Evolutionary conservation across 352 stramenopile species (phyloP), one percentile per base, ranked within the genome.

Genomic region (Hyaloperonospora arabidopsidis): DNA sequence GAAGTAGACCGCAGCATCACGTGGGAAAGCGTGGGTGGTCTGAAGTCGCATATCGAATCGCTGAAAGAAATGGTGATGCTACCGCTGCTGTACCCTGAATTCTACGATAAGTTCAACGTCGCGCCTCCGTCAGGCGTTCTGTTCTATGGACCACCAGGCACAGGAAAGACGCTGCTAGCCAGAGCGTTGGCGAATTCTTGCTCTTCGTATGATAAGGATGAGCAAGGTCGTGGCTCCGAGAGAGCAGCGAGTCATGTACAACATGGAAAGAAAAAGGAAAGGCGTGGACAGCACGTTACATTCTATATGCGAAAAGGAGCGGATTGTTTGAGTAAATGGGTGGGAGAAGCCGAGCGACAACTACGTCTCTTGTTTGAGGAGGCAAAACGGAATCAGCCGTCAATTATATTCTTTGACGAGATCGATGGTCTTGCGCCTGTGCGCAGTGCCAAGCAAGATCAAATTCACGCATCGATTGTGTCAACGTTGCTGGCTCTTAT

Each of bases 401-500:
- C 89, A 1, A 97, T 97, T 49, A 97, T 97, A 49, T 97, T 97
- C 63, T 97, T 97, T 44, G 91, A 97, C 52, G 91, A 97, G 49
- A 96, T 97, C 53, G 89, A 97, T 52, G 88, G 89, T 12, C 80
- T 97, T 11, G 89, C 90, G 5, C 91, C 91, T 8, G 86, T 96
- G 22, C 84, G 91, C 39, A 96, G 85, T 56, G 79, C 83, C 12
- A 97, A 97, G 34, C 90, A 97, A 59, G 88, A 97, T 57, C 89
- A 97, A 58, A 97, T 97, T 49, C 89, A 97, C 60, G 85, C 85
- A 4, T 95, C 84, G 1, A 96, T 97, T 32, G 87, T 97, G 22
- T 97, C 89, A 4, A 97, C 90, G 2, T 61, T 97, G 53, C 65
- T 97, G 14, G 90, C 89, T 22, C 67, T 97, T 17, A 97, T 97